phyloP scores from a whole-genome alignment of 768 basidiomycete genomes.

The Podaxis rugospora region DNA sequence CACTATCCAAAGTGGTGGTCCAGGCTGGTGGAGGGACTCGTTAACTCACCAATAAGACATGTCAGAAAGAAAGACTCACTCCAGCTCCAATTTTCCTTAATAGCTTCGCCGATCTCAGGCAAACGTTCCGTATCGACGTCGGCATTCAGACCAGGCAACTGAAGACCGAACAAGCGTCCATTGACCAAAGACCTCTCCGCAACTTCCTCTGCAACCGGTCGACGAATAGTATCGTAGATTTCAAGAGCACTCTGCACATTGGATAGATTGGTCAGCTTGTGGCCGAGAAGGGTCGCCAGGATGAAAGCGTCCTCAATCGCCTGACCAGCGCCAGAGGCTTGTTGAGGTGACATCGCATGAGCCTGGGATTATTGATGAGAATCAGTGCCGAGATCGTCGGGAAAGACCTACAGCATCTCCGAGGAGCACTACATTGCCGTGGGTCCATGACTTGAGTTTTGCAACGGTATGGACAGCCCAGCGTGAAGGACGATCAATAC shows the following conservation, averaged over 20 bases:
- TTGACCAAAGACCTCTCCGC: conserved; percentile 23
- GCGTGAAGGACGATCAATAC: conserved; percentile 28
- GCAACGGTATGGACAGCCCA: conserved; percentile 38
- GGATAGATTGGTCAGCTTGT: conserved; percentile 15
- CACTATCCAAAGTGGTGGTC: conserved; percentile 12
- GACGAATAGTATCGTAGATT: conserved; percentile 33
- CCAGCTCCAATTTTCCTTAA: conserved; percentile 27
- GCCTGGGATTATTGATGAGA: conserved; percentile 23
- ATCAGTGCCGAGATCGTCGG: not conserved
- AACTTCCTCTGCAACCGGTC: conserved; percentile 29
- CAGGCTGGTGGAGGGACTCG: conserved; percentile 6
- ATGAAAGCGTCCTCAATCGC: conserved; percentile 54
- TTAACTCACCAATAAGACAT: not conserved
- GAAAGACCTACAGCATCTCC: conserved; percentile 38
- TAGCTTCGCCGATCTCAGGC: conserved; percentile 22
- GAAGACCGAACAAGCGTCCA: conserved; percentile 23
- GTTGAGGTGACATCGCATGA: conserved; percentile 42
- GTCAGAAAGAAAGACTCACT: conserved; percentile 10
- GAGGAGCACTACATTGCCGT: conserved; percentile 34
- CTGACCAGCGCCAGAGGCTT: conserved; percentile 46
- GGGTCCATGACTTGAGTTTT: conserved; percentile 31
- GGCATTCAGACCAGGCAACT: conserved; percentile 17
- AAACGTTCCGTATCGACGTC: conserved; percentile 16
- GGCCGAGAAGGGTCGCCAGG: conserved; percentile 36
- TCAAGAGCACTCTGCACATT: conserved; percentile 25